Conservation (phyloP, 2,329 filamentous ascomycete species). For the Trichoderma endophyticum region DNA sequence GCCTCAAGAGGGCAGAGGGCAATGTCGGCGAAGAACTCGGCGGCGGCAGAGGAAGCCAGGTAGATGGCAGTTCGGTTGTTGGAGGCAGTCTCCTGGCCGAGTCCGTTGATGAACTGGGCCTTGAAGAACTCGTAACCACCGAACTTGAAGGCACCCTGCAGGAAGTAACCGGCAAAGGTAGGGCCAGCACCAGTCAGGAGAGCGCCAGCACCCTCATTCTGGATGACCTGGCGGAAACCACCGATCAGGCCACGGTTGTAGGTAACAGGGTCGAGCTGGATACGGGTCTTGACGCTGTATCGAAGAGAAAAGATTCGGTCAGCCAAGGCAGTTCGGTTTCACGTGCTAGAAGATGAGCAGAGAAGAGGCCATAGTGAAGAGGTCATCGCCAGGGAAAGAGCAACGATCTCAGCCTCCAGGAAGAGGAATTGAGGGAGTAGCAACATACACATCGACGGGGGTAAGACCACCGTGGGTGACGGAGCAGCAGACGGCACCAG, state of each 20-base stretch:
- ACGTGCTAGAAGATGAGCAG: not conserved
- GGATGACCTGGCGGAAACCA: slow-evolving; percentile 81
- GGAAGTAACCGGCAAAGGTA: slow-evolving; percentile 87
- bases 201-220: slow-evolving; percentile 80
- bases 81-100: slow-evolving; percentile 74
- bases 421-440: not conserved
- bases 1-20: slow-evolving; percentile 89
- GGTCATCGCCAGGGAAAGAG: not conserved
- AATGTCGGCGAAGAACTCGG: slow-evolving; percentile 71
- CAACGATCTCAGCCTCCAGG: not conserved
- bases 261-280: slow-evolving; percentile 84
- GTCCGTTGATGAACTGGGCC: slow-evolving; percentile 77
- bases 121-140: slow-evolving; percentile 97
- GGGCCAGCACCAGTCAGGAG: slow-evolving; percentile 83
- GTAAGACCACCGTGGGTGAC: slow-evolving; percentile 96
- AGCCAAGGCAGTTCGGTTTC: slow-evolving; percentile 17
- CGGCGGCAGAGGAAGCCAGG: slow-evolving; percentile 64
- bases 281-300: slow-evolving; percentile 85
- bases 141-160: slow-evolving; percentile 91
- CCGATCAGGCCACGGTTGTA: slow-evolving; percentile 88
- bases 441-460: slow-evolving; percentile 97
- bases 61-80: slow-evolving; percentile 81
- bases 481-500: slow-evolving; percentile 96
- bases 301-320: slow-evolving; percentile 21
- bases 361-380: too few relatives aligned